A percentile compares a stretch with the other conserved stretches of the same genome.
Evolutionary conservation across 2,329 filamentous ascomycete species (phyloP).

Genomic region (Xylariales sp.): DNA sequence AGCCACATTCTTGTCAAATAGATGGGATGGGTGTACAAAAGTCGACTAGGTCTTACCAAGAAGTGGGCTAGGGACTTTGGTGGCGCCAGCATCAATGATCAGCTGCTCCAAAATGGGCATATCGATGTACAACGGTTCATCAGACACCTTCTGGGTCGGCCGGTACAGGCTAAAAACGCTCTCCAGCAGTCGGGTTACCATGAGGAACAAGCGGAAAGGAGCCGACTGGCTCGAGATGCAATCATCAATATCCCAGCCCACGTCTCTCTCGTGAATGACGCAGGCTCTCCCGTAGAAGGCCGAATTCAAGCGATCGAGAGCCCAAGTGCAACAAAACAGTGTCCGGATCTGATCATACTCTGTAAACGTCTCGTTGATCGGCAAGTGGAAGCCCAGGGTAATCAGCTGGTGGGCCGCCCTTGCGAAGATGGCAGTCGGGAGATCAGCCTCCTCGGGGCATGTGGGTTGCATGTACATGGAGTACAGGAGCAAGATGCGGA

Average conservation of each 20-base stretch:
- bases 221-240: constrained; percentile 47
- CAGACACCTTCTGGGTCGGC: constrained; percentile 42
- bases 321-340: constrained; percentile 57
- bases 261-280: constrained; percentile 56
- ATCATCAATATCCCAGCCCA: constrained; percentile 47
- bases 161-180: constrained; percentile 57
- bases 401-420: constrained; percentile 54
- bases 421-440: constrained; percentile 48
- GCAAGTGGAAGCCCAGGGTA: constrained; percentile 52
- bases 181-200: constrained; percentile 51
- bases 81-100: constrained; percentile 49
- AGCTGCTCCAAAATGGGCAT: constrained; percentile 54
- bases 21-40: no score
- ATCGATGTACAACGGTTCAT: constrained; percentile 45
- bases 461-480: constrained; percentile 57
- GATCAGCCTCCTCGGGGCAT: constrained; percentile 47
- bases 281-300: constrained; percentile 57
- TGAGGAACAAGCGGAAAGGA: constrained; percentile 53
- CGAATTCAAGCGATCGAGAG: constrained; percentile 54
- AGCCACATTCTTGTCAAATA: no score
- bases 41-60: constrained; percentile 42
- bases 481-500: constrained; percentile 48
- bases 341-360: constrained; percentile 36
- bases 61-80: constrained; percentile 42
- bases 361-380: constrained; percentile 20